Conservation (phyloP, 2,329 filamentous ascomycete species). For the Macroventuria anomochaeta region DNA sequence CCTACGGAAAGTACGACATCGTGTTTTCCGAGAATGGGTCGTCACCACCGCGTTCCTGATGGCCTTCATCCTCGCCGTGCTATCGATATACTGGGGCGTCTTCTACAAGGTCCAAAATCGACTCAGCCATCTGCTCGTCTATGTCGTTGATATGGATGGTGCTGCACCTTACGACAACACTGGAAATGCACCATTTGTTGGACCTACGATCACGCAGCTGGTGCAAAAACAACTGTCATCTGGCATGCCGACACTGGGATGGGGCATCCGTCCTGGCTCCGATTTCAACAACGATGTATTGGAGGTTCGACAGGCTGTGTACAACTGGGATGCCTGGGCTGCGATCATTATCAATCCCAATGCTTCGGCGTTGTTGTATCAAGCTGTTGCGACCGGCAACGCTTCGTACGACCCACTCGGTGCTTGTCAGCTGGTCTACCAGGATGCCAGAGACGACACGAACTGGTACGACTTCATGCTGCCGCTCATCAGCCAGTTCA, state of each 20-base stretch:
- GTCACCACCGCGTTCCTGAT: conserved; percentile 59
- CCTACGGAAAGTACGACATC: conserved; percentile 49
- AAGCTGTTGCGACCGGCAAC: conserved; percentile 63
- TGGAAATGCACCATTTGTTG: conserved; percentile 59
- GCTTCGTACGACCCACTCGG: conserved; percentile 66
- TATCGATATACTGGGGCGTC: conserved; percentile 68
- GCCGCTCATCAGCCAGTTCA: conserved; percentile 59
- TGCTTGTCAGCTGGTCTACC: conserved; percentile 63
- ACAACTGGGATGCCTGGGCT: conserved; percentile 65
- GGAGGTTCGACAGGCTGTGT: conserved; percentile 64
- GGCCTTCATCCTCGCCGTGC: conserved; percentile 61
- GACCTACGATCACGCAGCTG: conserved; percentile 59
- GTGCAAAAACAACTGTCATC: conserved; percentile 54
- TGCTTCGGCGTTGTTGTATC: conserved; percentile 63
- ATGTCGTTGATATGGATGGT: conserved; percentile 70
- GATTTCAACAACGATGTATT: conserved; percentile 64
- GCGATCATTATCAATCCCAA: conserved; percentile 69
- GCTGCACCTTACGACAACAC: conserved; percentile 58
- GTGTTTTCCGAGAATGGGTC: conserved; percentile 51
- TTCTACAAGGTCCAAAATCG: conserved; percentile 58
- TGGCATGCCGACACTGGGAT: conserved; percentile 56
- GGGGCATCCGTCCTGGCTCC: conserved; percentile 55
- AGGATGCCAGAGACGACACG: conserved; percentile 63
- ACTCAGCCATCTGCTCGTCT: conserved; percentile 57
- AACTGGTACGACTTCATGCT: conserved; percentile 62